phyloP scores from a whole-genome alignment of 148 eudicot species.

The Talinum fruticosum region DNA sequence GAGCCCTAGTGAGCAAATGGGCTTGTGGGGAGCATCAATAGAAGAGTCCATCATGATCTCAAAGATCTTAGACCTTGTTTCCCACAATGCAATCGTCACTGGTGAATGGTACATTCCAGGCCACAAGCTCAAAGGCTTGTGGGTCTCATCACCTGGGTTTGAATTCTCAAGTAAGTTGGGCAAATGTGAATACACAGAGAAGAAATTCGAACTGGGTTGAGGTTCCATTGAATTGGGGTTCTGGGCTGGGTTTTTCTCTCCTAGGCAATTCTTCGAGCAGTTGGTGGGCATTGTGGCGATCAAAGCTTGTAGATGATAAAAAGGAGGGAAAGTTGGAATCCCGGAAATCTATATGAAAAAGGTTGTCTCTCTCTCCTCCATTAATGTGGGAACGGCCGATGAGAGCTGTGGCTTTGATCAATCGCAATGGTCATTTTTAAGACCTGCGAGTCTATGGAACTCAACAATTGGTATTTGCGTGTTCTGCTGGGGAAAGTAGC shows the following conservation, averaged over 20 bases:
- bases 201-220: slow-evolving; percentile 42
- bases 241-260: neutral
- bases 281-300: slow-evolving; percentile 10
- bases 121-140: slow-evolving; percentile 78
- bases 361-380: neutral
- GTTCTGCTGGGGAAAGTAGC: neutral
- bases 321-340: neutral
- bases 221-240: slow-evolving; percentile 21
- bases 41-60: slow-evolving; percentile 70
- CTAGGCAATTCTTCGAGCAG: slow-evolving; percentile 23
- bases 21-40: slow-evolving; percentile 75
- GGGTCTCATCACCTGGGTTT: slow-evolving; percentile 31
- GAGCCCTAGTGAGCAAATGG: slow-evolving; percentile 57
- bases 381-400: neutral
- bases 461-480: neutral
- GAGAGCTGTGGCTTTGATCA: neutral
- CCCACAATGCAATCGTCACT: slow-evolving; percentile 93
- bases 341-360: slow-evolving; percentile 15
- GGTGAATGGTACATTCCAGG: slow-evolving; percentile 99
- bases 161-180: slow-evolving; percentile 50
- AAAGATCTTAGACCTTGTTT: slow-evolving; percentile 68
- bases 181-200: slow-evolving; percentile 67
- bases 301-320: neutral
- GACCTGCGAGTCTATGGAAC: neutral
- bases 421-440: neutral